Percentiles rank a stretch among this genome's conserved stretches.
Conservation (phyloP, 2,329 filamentous ascomycete genomes). For the Macrophomina phaseolina region DNA sequence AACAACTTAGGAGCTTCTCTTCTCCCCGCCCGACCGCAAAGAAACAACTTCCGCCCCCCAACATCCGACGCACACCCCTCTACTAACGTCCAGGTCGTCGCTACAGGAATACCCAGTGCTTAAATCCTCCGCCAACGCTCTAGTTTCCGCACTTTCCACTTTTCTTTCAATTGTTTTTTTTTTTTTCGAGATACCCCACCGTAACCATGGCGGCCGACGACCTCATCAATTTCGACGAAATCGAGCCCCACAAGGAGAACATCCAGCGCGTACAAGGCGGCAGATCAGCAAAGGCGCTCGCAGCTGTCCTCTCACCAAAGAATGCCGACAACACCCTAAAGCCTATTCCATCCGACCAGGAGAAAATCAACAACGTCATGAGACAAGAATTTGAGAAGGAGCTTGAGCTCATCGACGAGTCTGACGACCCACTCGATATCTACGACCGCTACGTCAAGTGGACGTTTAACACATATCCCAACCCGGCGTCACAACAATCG, state of each 20-base stretch:
- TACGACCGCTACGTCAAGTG: constrained; percentile 97
- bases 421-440: constrained; percentile 92
- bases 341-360: constrained; percentile 66
- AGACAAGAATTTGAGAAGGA: constrained; percentile 88
- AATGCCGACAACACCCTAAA: constrained; percentile 53
- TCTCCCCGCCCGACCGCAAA: background rate
- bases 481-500: constrained; percentile 90
- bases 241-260: constrained; percentile 97
- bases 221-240: constrained; percentile 77
- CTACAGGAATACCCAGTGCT: background rate
- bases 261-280: constrained; percentile 91
- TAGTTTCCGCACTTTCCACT: background rate
- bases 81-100: constrained; percentile 16
- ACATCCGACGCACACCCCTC: background rate
- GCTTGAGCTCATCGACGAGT: constrained; percentile 76
- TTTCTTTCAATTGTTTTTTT: background rate
- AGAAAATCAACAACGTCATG: constrained; percentile 76
- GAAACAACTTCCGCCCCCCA: background rate
- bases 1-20: background rate
- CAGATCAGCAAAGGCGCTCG: constrained; percentile 87
- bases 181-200: constrained; percentile 24
- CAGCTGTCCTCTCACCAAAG: constrained; percentile 75
- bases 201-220: constrained; percentile 51
- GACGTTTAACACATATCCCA: constrained; percentile 93
- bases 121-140: too few species aligned